Conservation (phyloP, 2,329 filamentous ascomycete species). For the Sarocladium oryzae region DNA sequence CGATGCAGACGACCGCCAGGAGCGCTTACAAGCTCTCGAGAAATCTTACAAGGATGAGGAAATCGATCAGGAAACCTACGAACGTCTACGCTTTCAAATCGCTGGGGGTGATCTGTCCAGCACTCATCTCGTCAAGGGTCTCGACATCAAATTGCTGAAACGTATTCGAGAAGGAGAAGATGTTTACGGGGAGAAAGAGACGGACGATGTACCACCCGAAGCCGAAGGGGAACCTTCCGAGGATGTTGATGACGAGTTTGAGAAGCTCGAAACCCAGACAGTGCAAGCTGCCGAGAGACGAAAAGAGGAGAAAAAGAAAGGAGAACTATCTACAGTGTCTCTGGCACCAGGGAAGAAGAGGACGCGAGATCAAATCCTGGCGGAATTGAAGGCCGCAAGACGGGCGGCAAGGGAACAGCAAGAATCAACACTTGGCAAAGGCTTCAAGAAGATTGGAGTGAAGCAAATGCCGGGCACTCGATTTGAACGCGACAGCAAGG, state of each 20-base stretch:
- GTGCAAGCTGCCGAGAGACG: conserved; percentile 47
- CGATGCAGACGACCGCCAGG: conserved; percentile 47
- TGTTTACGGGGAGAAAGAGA: conserved; percentile 40
- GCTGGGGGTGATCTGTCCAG: conserved; percentile 73
- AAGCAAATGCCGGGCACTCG: conserved; percentile 47
- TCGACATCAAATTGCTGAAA: conserved; percentile 77
- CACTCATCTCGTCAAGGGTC: conserved; percentile 84
- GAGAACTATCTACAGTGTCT: conserved; percentile 48
- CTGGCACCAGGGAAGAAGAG: conserved; percentile 53
- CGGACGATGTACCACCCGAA: conserved; percentile 20
- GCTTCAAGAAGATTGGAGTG: conserved; percentile 59
- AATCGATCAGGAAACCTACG: conserved; percentile 74
- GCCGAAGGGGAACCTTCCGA: conserved; percentile 4
- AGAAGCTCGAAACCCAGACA: conserved; percentile 48
- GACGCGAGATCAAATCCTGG: conserved; percentile 59
- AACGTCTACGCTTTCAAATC: conserved; percentile 67
- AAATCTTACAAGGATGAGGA: conserved; percentile 76
- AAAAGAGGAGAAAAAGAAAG: conserved; percentile 52
- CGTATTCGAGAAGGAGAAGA: conserved; percentile 64
- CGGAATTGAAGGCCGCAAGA: conserved; percentile 58
- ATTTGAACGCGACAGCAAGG: conserved; percentile 55
- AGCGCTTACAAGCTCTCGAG: conserved; percentile 71
- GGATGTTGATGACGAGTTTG: conserved; percentile 59
- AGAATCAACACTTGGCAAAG: conserved; percentile 47
- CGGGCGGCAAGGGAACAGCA: conserved; percentile 50